Evolutionary conservation across 768 basidiomycete species (phyloP).

Genomic region (Panaeolus papilionaceus): DNA sequence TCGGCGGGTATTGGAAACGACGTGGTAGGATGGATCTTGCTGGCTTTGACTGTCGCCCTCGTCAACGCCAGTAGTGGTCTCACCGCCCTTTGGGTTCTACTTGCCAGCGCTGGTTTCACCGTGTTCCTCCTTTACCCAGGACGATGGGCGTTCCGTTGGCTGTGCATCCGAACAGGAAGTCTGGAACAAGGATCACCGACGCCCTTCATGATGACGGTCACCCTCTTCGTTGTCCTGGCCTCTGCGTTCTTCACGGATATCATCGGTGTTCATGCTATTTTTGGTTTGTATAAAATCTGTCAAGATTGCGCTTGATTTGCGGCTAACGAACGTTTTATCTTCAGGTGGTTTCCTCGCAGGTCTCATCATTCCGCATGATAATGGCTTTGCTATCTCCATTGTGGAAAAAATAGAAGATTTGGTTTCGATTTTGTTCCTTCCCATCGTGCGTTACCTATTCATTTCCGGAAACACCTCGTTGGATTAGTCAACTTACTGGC

Average conservation of each 20-base stretch:
- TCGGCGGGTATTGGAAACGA: slow-evolving; percentile 85
- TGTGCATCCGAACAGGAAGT: slow-evolving; percentile 70
- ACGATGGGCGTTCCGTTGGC: slow-evolving; percentile 68
- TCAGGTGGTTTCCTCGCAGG: slow-evolving; percentile 86
- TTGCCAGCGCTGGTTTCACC: slow-evolving; percentile 69
- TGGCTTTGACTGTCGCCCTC: slow-evolving; percentile 84
- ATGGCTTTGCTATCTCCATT: slow-evolving; percentile 79
- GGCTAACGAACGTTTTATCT: slow-evolving; percentile 19
- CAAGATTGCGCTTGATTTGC: slow-evolving; percentile 27
- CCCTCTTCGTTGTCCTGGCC: slow-evolving; percentile 70
- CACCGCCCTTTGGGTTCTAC: slow-evolving; percentile 80
- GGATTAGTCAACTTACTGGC: slow-evolving; percentile 10
- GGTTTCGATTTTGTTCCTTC: slow-evolving; percentile 76
- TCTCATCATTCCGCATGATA: slow-evolving; percentile 81
- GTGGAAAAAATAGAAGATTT: slow-evolving; percentile 91
- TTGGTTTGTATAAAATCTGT: slow-evolving; percentile 63
- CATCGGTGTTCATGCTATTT: slow-evolving; percentile 81
- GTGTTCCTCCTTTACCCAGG: slow-evolving; percentile 72
- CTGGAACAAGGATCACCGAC: slow-evolving; percentile 78
- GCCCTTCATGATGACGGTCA: slow-evolving; percentile 78
- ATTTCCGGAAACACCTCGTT: background rate
- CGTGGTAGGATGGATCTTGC: slow-evolving; percentile 81
- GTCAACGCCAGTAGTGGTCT: slow-evolving; percentile 79
- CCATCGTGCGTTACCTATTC: slow-evolving; percentile 58
- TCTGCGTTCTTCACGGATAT: slow-evolving; percentile 88